A percentile compares a stretch with the other conserved stretches of the same genome.
Conservation (phyloP, 139 green algal genomes). For the Picochlorum sp. region DNA sequence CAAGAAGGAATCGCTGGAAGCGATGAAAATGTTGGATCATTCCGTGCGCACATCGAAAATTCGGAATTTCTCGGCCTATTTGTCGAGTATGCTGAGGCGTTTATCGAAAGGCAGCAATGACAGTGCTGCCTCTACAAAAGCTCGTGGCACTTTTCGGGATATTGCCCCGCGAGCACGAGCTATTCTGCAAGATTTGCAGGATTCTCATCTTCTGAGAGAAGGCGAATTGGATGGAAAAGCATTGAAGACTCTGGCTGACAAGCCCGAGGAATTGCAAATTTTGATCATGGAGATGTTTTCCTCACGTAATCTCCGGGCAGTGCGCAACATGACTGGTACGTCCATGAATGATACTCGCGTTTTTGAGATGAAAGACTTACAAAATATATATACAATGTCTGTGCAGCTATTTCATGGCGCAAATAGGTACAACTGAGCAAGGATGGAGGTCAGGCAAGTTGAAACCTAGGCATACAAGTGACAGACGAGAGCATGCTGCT, state of each 20-base stretch:
- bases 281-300: slow-evolving; percentile 17
- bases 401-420: slow-evolving; percentile 25
- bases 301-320: slow-evolving; percentile 5
- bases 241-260: not conserved
- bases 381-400: not conserved
- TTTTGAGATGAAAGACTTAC: not conserved
- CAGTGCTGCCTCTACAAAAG: not conserved
- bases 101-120: not conserved
- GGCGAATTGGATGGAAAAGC: slow-evolving; percentile 13
- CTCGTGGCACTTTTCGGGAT: not conserved
- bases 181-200: slow-evolving; percentile 8
- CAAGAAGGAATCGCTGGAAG: slow-evolving; percentile 1
- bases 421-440: slow-evolving; percentile 6
- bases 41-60: slow-evolving; percentile 1
- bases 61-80: slow-evolving; percentile 17
- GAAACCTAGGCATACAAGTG: not conserved
- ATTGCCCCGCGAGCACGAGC: not conserved
- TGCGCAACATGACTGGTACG: slow-evolving; percentile 21
- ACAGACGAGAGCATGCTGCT: not conserved
- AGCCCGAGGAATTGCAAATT: slow-evolving; percentile 10
- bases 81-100: slow-evolving; percentile 9
- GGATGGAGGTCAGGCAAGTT: slow-evolving; percentile 6
- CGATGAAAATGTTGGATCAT: slow-evolving; percentile 7
- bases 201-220: not conserved
- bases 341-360: not conserved